Percentiles rank a stretch among this genome's conserved stretches.
phyloP scores from a whole-genome alignment of 2,329 filamentous ascomycete species.

The Fusarium sp. region DNA sequence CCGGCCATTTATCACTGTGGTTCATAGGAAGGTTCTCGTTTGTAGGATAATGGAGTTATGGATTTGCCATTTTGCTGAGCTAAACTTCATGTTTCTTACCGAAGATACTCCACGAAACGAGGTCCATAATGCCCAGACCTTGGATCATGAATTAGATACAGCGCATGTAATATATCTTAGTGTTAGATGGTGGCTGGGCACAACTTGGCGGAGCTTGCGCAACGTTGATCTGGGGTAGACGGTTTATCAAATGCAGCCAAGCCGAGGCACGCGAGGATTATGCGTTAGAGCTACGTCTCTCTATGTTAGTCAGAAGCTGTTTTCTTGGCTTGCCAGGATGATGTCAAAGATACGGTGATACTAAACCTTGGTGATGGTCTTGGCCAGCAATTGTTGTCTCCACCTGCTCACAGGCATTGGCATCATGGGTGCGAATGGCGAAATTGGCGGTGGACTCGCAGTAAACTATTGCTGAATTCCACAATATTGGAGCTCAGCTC shows the following conservation, averaged over 20 bases:
- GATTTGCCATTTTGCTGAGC: too few species aligned
- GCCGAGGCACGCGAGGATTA: constrained; percentile 1
- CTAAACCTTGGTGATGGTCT: constrained; percentile 5
- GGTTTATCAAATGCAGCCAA: constrained; percentile 16
- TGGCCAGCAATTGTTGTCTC: constrained; percentile 6
- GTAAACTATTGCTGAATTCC: not conserved
- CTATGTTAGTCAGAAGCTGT: constrained; percentile 1
- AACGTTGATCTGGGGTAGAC: constrained; percentile 33
- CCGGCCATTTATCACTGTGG: too few species aligned
- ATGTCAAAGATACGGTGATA: not conserved
- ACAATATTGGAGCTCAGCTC: too few species aligned
- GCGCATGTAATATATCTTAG: constrained; percentile 5
- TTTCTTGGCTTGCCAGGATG: constrained; percentile 20
- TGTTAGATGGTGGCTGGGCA: constrained; percentile 19
- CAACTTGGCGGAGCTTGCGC: constrained; percentile 32
- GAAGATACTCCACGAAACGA: constrained; percentile 13
- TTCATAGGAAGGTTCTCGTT: too few species aligned
- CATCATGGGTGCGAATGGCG: not conserved
- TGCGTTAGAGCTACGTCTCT: not conserved
- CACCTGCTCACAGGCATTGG: constrained; percentile 2
- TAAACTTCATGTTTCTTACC: not conserved
- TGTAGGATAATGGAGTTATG: too few species aligned
- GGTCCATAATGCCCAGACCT: constrained; percentile 7
- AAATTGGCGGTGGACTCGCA: constrained; percentile 7
- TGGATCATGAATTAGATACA: constrained; percentile 19